These are phyloP conservation scores for Bonia amplexicaulis DNA, from an alignment of 176 grass and related monocot genomes.

Conservation along the genomic window DNA sequence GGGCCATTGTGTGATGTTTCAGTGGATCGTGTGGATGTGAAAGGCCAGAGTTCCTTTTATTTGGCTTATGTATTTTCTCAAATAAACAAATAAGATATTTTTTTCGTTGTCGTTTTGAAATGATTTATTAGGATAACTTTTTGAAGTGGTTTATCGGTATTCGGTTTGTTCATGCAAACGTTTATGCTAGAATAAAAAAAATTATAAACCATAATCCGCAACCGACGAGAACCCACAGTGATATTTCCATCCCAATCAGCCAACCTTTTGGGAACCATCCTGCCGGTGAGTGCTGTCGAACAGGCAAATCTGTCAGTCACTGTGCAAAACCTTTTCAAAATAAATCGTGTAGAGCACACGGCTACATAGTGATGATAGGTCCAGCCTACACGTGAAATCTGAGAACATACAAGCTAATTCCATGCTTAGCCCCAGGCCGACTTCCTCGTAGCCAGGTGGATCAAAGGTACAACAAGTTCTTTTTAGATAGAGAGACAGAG, in stretches of 20 bases:
- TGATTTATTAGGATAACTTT: too few species aligned
- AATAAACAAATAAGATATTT: too few species aligned
- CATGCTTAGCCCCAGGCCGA: too few species aligned
- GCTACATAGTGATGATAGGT: not conserved
- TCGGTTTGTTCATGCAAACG: fast-evolving
- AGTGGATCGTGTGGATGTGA: not conserved
- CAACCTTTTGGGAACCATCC: not conserved
- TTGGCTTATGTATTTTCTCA: too few species aligned
- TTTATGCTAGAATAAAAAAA: too few species aligned
- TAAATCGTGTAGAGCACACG: not conserved
- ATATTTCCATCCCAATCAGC: not conserved
- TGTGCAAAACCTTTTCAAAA: not conserved
- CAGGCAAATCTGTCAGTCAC: not conserved
- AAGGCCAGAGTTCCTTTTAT: not conserved
- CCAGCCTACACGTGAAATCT: not conserved
- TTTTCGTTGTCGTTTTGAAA: too few species aligned
- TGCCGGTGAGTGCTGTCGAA: not conserved
- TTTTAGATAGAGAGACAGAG: not conserved
- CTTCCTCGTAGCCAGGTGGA: not conserved
- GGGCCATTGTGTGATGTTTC: not conserved
- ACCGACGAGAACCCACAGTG: too few species aligned
- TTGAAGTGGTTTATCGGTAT: too few species aligned
- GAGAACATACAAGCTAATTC: not conserved
- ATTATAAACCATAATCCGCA: too few species aligned
- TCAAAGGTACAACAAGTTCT: not conserved